Conservation (phyloP, 2,329 filamentous ascomycete species). For the Calonectria crousiana region DNA sequence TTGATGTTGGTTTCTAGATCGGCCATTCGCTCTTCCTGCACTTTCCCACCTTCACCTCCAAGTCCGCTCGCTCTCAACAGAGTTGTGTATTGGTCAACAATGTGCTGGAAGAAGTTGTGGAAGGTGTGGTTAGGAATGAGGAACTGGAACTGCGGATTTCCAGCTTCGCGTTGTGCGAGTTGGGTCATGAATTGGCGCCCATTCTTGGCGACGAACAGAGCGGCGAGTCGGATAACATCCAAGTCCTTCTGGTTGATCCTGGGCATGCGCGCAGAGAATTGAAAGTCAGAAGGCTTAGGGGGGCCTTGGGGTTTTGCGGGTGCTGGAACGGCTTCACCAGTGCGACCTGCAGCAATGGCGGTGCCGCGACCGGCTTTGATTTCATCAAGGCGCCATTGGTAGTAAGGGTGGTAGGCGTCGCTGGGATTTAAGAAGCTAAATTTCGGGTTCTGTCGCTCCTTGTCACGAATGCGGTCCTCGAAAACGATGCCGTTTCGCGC, state of each 20-base stretch:
- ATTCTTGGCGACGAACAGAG: slow-evolving; percentile 92
- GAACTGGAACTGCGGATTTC: slow-evolving; percentile 97
- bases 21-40: slow-evolving; percentile 78
- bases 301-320: slow-evolving; percentile 81
- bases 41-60: slow-evolving; percentile 74
- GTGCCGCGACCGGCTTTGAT: slow-evolving; percentile 87
- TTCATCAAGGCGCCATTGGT: slow-evolving; percentile 90
- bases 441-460: slow-evolving; percentile 86
- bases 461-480: slow-evolving; percentile 87
- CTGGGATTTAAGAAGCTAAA: slow-evolving; percentile 86
- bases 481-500: slow-evolving; percentile 76
- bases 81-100: slow-evolving; percentile 93
- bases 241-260: slow-evolving; percentile 96
- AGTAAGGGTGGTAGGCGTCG: slow-evolving; percentile 90
- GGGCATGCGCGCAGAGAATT: slow-evolving; percentile 96
- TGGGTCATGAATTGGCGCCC: slow-evolving; percentile 92
- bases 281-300: slow-evolving; percentile 85
- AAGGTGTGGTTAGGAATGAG: slow-evolving; percentile 94
- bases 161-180: slow-evolving; percentile 86
- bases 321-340: slow-evolving; percentile 69
- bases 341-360: slow-evolving; percentile 79
- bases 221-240: slow-evolving; percentile 79
- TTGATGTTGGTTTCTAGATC: slow-evolving; percentile 80
- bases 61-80: slow-evolving; percentile 77
- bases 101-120: slow-evolving; percentile 93